phyloP scores from a whole-genome alignment of 2,329 filamentous ascomycete genomes.

The Penicillium sp. region DNA sequence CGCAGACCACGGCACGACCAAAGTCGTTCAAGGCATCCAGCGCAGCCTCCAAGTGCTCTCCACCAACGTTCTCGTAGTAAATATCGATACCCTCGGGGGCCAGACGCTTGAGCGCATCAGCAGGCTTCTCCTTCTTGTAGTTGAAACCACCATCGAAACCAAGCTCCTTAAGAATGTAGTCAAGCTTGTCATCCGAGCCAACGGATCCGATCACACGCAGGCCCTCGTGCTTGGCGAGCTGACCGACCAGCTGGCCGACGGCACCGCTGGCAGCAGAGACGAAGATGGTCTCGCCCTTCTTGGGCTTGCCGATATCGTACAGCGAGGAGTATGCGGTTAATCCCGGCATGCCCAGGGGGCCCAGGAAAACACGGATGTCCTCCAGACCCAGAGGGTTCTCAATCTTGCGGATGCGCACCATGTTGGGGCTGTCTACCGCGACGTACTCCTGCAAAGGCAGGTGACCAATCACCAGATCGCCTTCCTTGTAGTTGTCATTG shows the following conservation, averaged over 20 bases:
- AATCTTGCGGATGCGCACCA: slow-evolving; percentile 54
- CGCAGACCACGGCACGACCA: slow-evolving; percentile 66
- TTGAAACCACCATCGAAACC: slow-evolving; percentile 77
- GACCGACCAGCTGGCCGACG: slow-evolving; percentile 80
- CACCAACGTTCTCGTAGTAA: slow-evolving; percentile 80
- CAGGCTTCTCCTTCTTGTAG: slow-evolving; percentile 79
- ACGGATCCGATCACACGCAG: slow-evolving; percentile 78
- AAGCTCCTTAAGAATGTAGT: slow-evolving; percentile 70
- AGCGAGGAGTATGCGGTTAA: slow-evolving; percentile 73
- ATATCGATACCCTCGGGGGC: slow-evolving; percentile 79
- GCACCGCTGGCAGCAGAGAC: slow-evolving; percentile 77
- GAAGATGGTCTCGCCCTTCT: slow-evolving; percentile 80
- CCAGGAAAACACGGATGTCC: slow-evolving; percentile 63
- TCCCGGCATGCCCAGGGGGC: slow-evolving; percentile 76
- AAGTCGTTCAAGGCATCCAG: slow-evolving; percentile 63
- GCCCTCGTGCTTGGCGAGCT: slow-evolving; percentile 79
- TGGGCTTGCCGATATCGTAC: slow-evolving; percentile 72
- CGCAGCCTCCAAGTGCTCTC: slow-evolving; percentile 70
- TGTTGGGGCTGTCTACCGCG: slow-evolving; percentile 51
- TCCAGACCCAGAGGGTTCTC: slow-evolving; percentile 62
- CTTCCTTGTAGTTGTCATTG: slow-evolving; percentile 61
- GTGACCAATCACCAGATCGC: slow-evolving; percentile 64
- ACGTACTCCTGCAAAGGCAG: slow-evolving; percentile 71
- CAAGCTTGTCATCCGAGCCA: slow-evolving; percentile 76
- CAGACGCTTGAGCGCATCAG: slow-evolving; percentile 67